Base-by-base conservation (phyloP, 805 yeast genomes). In the Pichia cephalocereana region DNA sequence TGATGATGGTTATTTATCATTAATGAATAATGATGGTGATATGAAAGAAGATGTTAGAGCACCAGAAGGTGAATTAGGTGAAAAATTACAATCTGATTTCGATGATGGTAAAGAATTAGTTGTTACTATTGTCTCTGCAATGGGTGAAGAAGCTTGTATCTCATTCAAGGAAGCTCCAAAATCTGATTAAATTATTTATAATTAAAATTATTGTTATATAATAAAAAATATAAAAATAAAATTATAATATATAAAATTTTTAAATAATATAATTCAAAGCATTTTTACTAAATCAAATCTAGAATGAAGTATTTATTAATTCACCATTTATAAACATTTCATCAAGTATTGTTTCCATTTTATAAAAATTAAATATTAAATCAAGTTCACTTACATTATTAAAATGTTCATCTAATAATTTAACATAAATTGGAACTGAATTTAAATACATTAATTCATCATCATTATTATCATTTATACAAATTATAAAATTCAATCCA, bases 71-170 rank as follows among this genome's bases (percentile, higher is more conserved):
- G 98, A 93, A 70, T 76, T 93, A 65, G 99, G 99, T 77, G 93
- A 86, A 66, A 79, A 82, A 74, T 69, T 93, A 71, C 93, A 86
- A 78, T 65, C 85, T 57, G 96, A 89, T 63, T 93, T 88, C 73
- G 97, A 93, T 66, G 97, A 88, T 57, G 98, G 97, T 75, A 93
- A 91, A 83, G 99, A 93, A 71, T 82, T 93, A 70, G 76, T 86
- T 68, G 96, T 93, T 67, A 89, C 99, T 68, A 86, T 93, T 77
- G 86, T 93, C 75, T 75, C 96, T 60, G 95, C 99, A 65, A 93
- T 93, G 99, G 95, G 88, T 73, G 99, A 93, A 82, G 99, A 93
- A 81, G 97, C 98, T 70, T 95, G 96, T 65, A 85, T 93, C 70
- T 83, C 97, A 66, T 86, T 76, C 91, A 93, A 91, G 84, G 99